Conservation (phyloP, 2,329 filamentous ascomycete genomes). For the Pseudogymnoascus sp. region DNA sequence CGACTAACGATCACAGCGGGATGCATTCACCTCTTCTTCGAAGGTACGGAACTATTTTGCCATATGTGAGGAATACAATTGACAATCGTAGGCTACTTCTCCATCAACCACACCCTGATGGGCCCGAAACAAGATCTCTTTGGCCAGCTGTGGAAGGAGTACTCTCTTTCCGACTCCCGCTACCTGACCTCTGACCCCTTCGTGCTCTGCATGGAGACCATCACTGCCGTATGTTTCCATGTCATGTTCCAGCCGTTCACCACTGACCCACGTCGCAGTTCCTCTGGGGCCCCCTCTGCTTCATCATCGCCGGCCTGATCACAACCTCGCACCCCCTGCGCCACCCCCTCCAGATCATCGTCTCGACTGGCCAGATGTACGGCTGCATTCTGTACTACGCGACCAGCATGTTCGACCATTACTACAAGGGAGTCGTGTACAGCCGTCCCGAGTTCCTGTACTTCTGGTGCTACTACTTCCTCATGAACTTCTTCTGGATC, state of each 20-base stretch:
- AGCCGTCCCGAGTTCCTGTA: conserved; percentile 54
- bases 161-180: conserved; percentile 49
- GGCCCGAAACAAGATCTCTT: conserved; percentile 37
- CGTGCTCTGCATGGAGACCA: conserved; percentile 48
- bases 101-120: conserved; percentile 37
- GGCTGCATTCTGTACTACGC: conserved; percentile 58
- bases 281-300: conserved; percentile 53
- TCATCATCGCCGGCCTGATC: conserved; percentile 42
- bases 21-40: conserved; percentile 26
- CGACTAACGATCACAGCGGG: conserved; percentile 19
- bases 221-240: conserved; percentile 36
- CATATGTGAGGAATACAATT: neutral
- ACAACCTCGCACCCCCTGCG: conserved; percentile 37
- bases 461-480: conserved; percentile 57
- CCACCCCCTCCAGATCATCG: conserved; percentile 42
- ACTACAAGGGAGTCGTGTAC: conserved; percentile 41
- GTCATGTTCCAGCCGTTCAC: neutral
- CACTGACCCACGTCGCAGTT: conserved; percentile 31
- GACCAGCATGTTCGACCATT: conserved; percentile 47
- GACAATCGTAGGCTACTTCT: conserved; percentile 37
- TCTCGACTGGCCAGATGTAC: conserved; percentile 34
- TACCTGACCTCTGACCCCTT: conserved; percentile 48
- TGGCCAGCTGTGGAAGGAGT: conserved; percentile 52
- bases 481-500: conserved; percentile 56
- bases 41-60: conserved; percentile 24